These are phyloP conservation scores for Microbotryomycetes sp. DNA, from an alignment of 1,284 basidiomycete genomes.

Conservation along the genomic window DNA sequence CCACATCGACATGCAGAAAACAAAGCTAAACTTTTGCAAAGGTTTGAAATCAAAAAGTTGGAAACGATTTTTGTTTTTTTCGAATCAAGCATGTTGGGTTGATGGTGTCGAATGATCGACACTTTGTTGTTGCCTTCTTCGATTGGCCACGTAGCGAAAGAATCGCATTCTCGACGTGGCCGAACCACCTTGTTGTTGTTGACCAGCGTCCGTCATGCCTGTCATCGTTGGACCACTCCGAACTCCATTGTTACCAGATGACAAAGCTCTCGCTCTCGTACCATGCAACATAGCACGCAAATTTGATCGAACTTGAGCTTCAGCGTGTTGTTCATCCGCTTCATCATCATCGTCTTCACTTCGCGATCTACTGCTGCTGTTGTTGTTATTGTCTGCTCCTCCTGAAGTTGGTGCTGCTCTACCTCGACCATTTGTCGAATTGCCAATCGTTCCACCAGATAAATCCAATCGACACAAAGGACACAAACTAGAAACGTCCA, in stretches of 20 bases:
- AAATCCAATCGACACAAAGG: conserved; percentile 64
- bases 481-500: conserved; percentile 81
- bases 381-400: neutral
- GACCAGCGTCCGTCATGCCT: neutral
- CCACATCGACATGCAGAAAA: no score
- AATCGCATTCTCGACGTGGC: conserved; percentile 2
- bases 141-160: conserved; percentile 8
- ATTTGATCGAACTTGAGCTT: conserved; percentile 10
- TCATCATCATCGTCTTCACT: neutral
- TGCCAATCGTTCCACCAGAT: no score
- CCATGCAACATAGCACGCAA: conserved; percentile 11
- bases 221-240: neutral
- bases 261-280: neutral
- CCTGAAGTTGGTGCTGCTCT: no score
- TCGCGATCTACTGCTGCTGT: neutral
- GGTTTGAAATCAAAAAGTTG: no score
- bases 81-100: no score
- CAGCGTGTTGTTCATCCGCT: neutral
- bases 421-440: no score
- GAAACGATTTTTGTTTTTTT: no score
- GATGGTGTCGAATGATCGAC: neutral
- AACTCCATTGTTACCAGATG: neutral
- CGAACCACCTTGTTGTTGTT: neutral
- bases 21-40: no score
- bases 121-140: neutral